Evolutionary conservation across 169 alveolate genomes (phyloP).

Genomic region (Eimeria maxima): DNA sequence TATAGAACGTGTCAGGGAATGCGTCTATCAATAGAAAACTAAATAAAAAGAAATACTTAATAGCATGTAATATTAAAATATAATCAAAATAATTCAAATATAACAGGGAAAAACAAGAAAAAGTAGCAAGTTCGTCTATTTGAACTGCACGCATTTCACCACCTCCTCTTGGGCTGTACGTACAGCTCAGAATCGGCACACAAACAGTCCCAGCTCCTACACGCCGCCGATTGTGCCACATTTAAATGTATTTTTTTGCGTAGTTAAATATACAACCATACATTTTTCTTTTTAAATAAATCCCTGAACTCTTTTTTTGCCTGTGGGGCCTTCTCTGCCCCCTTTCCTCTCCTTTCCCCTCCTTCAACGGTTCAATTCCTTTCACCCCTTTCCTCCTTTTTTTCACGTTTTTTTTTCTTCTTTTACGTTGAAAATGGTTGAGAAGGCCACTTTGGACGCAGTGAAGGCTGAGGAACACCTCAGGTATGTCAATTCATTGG

Average conservation of each 20-base stretch:
- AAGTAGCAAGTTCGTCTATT: background rate
- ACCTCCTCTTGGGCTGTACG: background rate
- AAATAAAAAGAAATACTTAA: background rate
- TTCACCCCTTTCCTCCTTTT: background rate
- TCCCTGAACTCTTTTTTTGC: background rate
- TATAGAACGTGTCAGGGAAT: too few relatives aligned
- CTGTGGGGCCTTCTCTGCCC: background rate
- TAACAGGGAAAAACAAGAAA: background rate
- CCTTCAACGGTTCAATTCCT: background rate
- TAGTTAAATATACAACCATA: too few relatives aligned
- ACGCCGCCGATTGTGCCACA: background rate
- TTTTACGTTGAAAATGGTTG: background rate
- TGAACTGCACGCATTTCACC: background rate
- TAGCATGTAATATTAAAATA: background rate
- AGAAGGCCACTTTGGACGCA: background rate
- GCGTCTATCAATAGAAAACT: too few relatives aligned
- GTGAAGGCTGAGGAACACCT: conserved; percentile 81
- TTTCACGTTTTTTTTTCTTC: background rate
- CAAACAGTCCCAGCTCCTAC: background rate
- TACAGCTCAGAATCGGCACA: background rate
- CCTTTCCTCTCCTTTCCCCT: background rate
- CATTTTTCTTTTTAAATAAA: background rate
- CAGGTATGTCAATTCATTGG: conserved; percentile 15
- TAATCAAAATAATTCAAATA: background rate
- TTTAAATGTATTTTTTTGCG: background rate